These are phyloP conservation scores for Solanum hybrid DNA, from an alignment of 305 asterid species.

Conservation along the genomic window DNA sequence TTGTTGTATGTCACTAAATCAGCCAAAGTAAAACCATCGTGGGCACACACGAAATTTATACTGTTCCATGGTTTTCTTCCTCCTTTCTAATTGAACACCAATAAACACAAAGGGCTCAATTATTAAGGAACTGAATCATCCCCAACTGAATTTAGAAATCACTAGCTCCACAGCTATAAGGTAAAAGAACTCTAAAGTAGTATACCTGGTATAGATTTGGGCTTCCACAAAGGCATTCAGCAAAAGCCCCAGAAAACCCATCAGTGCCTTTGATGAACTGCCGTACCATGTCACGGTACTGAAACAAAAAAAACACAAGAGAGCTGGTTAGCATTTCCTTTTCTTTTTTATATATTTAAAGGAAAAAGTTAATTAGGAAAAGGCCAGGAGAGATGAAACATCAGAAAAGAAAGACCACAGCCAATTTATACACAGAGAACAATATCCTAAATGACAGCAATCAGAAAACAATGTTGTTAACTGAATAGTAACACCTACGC, in stretches of 20 bases:
- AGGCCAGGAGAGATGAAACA: neutral
- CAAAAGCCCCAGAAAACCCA: constrained; percentile 96
- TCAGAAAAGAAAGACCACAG: neutral
- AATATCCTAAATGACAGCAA: neutral
- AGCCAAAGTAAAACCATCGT: constrained; percentile 96
- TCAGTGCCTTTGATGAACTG: constrained; percentile 95
- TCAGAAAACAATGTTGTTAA: neutral
- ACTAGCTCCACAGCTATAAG: neutral
- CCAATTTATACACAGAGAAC: neutral
- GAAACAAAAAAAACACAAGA: constrained; percentile 15
- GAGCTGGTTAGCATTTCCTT: neutral
- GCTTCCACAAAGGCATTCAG: constrained; percentile 96
- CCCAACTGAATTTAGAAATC: neutral
- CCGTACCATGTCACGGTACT: constrained; percentile 89
- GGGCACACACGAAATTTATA: constrained; percentile 82
- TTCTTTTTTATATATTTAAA: neutral
- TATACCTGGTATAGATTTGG: constrained; percentile 88
- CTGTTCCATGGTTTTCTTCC: constrained; percentile 99
- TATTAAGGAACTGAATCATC: neutral
- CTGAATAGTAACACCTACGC: neutral
- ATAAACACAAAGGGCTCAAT: neutral
- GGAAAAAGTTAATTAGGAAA: neutral
- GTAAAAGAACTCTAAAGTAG: neutral
- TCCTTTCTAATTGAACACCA: constrained; percentile 62
- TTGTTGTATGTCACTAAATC: constrained; percentile 81